Conservation (phyloP, 768 basidiomycete species). For the Leucosporidium yakuticum region DNA sequence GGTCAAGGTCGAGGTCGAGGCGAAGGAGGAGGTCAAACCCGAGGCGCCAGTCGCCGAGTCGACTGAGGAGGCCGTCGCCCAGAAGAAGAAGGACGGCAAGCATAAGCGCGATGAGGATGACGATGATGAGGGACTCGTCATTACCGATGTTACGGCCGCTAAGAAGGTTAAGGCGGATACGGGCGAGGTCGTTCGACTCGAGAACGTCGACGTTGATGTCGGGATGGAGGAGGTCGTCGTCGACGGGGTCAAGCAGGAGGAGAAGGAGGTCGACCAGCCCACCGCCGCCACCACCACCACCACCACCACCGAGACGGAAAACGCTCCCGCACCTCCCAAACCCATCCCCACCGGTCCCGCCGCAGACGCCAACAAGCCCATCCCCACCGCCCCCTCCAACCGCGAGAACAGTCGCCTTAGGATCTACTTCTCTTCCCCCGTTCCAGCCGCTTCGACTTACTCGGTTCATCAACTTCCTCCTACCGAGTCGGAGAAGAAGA, state of each 20-base stretch:
- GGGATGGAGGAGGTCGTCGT: neutral
- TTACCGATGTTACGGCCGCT: conserved; percentile 3
- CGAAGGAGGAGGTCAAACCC: conserved; percentile 27
- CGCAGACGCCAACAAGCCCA: conserved; percentile 12
- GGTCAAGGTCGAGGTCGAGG: conserved; percentile 19
- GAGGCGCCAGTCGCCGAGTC: conserved; percentile 1
- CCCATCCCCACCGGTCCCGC: conserved; percentile 43
- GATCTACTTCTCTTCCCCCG: conserved; percentile 48
- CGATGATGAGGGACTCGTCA: conserved; percentile 4
- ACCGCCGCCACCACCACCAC: neutral
- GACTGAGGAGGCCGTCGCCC: neutral
- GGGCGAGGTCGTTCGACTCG: conserved; percentile 4
- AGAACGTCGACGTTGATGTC: neutral
- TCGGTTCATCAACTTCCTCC: conserved; percentile 7
- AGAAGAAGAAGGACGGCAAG: conserved; percentile 14
- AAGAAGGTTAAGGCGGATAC: conserved; percentile 29
- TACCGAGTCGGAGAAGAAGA: conserved; percentile 6
- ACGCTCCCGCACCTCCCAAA: conserved; percentile 5
- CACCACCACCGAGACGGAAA: neutral
- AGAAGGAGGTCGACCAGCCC: neutral
- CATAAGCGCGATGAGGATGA: conserved; percentile 9
- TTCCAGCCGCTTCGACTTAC: conserved; percentile 33
- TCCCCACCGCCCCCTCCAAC: neutral
- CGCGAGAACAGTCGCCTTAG: conserved; percentile 45
- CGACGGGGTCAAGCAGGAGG: neutral